Conservation (phyloP, 352 stramenopile species). For the Phytophthora rubi region DNA sequence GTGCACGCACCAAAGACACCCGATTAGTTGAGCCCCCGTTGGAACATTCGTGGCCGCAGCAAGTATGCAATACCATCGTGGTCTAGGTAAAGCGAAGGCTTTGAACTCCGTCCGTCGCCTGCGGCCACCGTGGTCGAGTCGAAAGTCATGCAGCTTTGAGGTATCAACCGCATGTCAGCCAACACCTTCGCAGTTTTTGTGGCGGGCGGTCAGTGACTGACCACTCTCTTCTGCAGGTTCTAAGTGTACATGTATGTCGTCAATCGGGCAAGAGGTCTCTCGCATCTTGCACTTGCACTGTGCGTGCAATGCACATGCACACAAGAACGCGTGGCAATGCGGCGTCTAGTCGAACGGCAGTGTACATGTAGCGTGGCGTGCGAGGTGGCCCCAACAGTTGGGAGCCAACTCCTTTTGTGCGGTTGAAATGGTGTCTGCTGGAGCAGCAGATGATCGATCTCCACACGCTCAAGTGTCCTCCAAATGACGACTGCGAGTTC, state of each 20-base stretch:
- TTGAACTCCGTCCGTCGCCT: not conserved
- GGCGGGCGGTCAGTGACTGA: slow-evolving; percentile 12
- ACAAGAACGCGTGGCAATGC: not conserved
- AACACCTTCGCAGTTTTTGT: slow-evolving; percentile 1
- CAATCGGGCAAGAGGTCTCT: slow-evolving; percentile 3
- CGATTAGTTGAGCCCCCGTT: too few species aligned
- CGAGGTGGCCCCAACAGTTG: not conserved
- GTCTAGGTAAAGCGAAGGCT: not conserved
- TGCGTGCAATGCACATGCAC: not conserved
- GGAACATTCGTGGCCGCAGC: not conserved
- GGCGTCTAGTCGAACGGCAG: not conserved
- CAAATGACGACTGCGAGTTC: slow-evolving; percentile 26
- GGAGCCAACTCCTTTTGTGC: not conserved
- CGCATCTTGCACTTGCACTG: not conserved
- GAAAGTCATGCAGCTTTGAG: too few species aligned
- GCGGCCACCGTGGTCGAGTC: not conserved
- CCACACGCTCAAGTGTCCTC: slow-evolving; percentile 6
- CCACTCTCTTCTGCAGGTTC: not conserved
- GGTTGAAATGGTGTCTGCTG: slow-evolving; percentile 17
- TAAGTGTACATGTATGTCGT: slow-evolving; percentile 15
- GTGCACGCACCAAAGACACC: too few species aligned
- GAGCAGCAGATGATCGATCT: slow-evolving; percentile 18
- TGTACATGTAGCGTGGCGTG: slow-evolving; percentile 1
- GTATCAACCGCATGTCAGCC: too few species aligned
- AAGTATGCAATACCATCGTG: not conserved